Evolutionary conservation across 2,329 filamentous ascomycete species (phyloP).

Genomic region (Alternaria gaisen): DNA sequence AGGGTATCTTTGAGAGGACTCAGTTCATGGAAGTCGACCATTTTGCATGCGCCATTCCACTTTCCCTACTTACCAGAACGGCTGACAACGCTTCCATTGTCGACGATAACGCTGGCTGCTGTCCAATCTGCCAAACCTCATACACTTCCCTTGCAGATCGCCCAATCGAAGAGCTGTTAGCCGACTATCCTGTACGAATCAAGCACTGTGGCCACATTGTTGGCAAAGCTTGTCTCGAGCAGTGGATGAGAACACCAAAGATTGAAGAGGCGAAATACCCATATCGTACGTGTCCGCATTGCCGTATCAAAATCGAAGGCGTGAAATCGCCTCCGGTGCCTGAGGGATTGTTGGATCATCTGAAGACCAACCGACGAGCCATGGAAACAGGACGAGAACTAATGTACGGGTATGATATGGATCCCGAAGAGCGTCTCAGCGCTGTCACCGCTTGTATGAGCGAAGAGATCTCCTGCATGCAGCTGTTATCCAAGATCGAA

Average conservation of each 20-base stretch:
- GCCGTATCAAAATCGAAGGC: constrained; percentile 29
- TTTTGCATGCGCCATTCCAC: constrained; percentile 33
- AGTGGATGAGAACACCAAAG: constrained; percentile 35
- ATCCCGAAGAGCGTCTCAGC: constrained; percentile 20
- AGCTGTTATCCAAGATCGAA: constrained; percentile 18
- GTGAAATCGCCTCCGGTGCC: constrained; percentile 6
- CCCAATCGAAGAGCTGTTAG: constrained; percentile 21
- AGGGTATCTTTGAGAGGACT: constrained; percentile 10
- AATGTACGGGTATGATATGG: constrained; percentile 17
- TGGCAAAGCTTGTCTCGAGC: constrained; percentile 34
- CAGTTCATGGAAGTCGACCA: constrained; percentile 18
- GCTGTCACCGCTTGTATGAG: constrained; percentile 26
- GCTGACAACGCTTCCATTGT: background rate
- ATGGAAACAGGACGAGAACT: constrained; percentile 14
- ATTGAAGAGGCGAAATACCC: constrained; percentile 32
- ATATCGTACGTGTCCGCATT: constrained; percentile 32
- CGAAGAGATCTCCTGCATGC: constrained; percentile 28
- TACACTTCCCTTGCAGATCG: constrained; percentile 24
- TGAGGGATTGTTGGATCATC: constrained; percentile 4
- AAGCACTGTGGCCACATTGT: constrained; percentile 38
- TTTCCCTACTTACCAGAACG: constrained; percentile 11
- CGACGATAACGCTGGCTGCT: constrained; percentile 23
- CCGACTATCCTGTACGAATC: constrained; percentile 36
- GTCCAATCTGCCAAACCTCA: constrained; percentile 32
- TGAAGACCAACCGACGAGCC: constrained; percentile 14